phyloP scores from a whole-genome alignment of 2,329 filamentous ascomycete genomes.

The Arthrinium puccinioides region DNA sequence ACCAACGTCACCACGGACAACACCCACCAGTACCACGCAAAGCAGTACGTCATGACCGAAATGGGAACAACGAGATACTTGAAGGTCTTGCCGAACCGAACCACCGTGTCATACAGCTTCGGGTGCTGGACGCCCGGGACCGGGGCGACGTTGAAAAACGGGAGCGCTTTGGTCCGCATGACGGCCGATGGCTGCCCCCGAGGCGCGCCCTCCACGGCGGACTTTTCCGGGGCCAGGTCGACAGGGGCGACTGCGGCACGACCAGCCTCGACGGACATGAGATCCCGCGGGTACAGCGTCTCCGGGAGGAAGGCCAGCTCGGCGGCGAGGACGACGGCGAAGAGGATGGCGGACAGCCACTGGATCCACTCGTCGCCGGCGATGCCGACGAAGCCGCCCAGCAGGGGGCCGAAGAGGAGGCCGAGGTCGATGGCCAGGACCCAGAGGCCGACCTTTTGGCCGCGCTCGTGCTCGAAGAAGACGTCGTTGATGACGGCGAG shows the following conservation, averaged over 20 bases:
- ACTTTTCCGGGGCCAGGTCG: not conserved
- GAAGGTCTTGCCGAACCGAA: slow-evolving; percentile 39
- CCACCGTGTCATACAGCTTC: slow-evolving; percentile 34
- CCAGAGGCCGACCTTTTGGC: slow-evolving; percentile 49
- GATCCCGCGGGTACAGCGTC: slow-evolving; percentile 46
- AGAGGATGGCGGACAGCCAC: slow-evolving; percentile 47
- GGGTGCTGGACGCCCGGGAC: slow-evolving; percentile 45
- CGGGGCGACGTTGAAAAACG: slow-evolving; percentile 35
- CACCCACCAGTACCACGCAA: slow-evolving; percentile 52
- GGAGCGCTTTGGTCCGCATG: slow-evolving; percentile 32
- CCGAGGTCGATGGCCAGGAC: slow-evolving; percentile 48
- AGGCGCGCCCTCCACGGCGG: not conserved
- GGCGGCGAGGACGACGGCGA: slow-evolving; percentile 36
- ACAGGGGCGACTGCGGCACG: not conserved
- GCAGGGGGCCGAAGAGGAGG: slow-evolving; percentile 32
- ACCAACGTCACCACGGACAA: slow-evolving; percentile 44
- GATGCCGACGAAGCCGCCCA: slow-evolving; percentile 45
- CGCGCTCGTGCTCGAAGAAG: slow-evolving; percentile 49
- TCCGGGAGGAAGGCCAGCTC: slow-evolving; percentile 46
- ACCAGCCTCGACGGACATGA: slow-evolving; percentile 28
- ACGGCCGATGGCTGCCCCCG: slow-evolving; percentile 9
- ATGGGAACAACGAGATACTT: slow-evolving; percentile 36
- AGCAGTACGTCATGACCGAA: slow-evolving; percentile 40
- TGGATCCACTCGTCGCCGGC: slow-evolving; percentile 43
- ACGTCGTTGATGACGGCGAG: slow-evolving; percentile 47